These are phyloP conservation scores for Eucalyptus regnans DNA, from an alignment of 345 rosid species.

Conservation along the genomic window DNA sequence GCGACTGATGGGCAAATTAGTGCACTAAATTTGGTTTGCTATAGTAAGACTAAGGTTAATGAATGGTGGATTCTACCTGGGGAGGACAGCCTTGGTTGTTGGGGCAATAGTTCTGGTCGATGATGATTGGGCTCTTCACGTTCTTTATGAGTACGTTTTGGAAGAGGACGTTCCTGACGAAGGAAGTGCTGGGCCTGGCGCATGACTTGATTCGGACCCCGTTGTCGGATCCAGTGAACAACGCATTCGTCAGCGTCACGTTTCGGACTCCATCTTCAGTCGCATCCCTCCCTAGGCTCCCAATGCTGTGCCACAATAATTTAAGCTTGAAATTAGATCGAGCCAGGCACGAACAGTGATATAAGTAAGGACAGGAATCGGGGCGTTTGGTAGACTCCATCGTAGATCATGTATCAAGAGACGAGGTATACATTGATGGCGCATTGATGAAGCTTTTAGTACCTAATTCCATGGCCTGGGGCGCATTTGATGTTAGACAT, in stretches of 20 bases:
- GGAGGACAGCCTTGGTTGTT: constrained; percentile 12
- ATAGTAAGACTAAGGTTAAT: not conserved
- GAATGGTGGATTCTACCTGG: constrained; percentile 8
- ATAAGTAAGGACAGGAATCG: not conserved
- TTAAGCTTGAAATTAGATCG: not conserved
- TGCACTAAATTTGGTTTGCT: not conserved
- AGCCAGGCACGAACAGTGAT: not conserved
- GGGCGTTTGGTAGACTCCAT: not conserved
- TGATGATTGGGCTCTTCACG: constrained; percentile 21
- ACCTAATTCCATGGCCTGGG: constrained; percentile 50
- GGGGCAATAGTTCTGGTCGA: constrained; percentile 35
- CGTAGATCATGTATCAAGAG: not conserved
- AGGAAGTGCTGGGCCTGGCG: constrained; percentile 17
- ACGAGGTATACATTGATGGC: not conserved
- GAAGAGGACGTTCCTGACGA: constrained; percentile 14
- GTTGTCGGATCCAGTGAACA: constrained; percentile 17
- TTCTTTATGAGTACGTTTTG: constrained; percentile 14
- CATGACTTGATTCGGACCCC: constrained; percentile 44
- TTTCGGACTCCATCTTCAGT: constrained; percentile 31
- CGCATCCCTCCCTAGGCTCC: constrained; percentile 15
- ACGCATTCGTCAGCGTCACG: constrained; percentile 9
- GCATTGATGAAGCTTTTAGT: not conserved
- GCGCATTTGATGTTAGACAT: constrained; percentile 17
- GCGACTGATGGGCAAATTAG: not conserved
- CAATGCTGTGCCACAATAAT: constrained; percentile 11